Evolutionary conservation across 2,329 filamentous ascomycete species (phyloP).

Genomic region (Cordyceps militaris): DNA sequence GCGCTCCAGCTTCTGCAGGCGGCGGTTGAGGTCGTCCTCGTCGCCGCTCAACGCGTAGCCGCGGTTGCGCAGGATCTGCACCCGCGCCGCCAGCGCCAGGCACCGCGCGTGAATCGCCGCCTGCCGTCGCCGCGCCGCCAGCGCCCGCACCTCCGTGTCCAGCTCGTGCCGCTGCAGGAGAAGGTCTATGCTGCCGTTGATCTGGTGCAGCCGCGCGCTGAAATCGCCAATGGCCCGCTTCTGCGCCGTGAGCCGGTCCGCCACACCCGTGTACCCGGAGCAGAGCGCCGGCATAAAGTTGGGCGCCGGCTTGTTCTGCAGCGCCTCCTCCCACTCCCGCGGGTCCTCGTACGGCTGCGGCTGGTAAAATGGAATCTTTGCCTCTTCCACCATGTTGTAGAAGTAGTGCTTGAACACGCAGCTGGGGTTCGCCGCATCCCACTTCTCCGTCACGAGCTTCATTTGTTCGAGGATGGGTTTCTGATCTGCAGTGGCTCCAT

Average conservation of each 20-base stretch:
- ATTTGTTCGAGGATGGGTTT: conserved; percentile 72
- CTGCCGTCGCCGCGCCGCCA: conserved; percentile 67
- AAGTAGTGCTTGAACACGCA: conserved; percentile 79
- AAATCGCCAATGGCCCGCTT: conserved; percentile 61
- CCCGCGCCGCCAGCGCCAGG: conserved; percentile 67
- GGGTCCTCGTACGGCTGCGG: conserved; percentile 64
- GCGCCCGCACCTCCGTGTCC: conserved; percentile 64
- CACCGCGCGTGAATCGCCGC: conserved; percentile 65
- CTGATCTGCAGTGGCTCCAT: conserved; percentile 38
- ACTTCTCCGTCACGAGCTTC: conserved; percentile 61
- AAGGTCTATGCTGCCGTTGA: conserved; percentile 65
- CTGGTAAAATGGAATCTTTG: conserved; percentile 68
- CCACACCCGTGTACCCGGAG: conserved; percentile 65
- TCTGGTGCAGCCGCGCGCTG: conserved; percentile 67
- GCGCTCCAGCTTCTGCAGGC: conserved; percentile 62
- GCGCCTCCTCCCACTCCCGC: conserved; percentile 75
- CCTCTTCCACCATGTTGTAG: conserved; percentile 76
- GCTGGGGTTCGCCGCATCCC: conserved; percentile 60
- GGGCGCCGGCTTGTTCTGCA: conserved; percentile 69
- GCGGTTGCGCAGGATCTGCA: conserved; percentile 72
- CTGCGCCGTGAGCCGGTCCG: conserved; percentile 66
- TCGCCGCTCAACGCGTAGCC: conserved; percentile 74
- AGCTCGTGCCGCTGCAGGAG: conserved; percentile 73
- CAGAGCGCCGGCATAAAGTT: conserved; percentile 72
- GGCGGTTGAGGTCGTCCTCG: conserved; percentile 70